phyloP scores from a whole-genome alignment of 768 basidiomycete species.

The Leccinum barrowsii region DNA sequence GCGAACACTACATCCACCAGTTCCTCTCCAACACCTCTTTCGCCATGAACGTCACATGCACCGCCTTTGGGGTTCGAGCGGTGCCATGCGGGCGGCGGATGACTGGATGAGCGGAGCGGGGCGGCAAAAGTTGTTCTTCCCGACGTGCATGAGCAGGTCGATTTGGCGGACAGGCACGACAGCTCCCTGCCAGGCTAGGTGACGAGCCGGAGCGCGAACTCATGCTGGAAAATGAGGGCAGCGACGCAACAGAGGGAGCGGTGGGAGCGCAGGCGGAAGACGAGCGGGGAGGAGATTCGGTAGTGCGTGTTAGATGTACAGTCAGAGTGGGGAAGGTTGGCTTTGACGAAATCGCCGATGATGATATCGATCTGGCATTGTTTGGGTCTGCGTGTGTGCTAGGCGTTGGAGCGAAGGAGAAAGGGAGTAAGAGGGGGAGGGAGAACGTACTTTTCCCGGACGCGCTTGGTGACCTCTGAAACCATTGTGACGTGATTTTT shows the following conservation, averaged over 20 bases:
- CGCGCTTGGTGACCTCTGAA: too few species aligned
- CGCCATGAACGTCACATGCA: constrained; percentile 66
- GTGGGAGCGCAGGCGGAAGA: constrained; percentile 87
- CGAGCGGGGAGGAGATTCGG: constrained; percentile 96
- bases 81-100: constrained; percentile 78
- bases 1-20: constrained; percentile 87
- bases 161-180: constrained; percentile 95
- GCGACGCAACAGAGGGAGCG: constrained; percentile 88
- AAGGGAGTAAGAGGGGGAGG: too few species aligned
- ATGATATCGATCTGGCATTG: constrained; percentile 93
- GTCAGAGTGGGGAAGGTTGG: constrained; percentile 94
- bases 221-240: constrained; percentile 99
- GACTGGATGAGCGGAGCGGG: constrained; percentile 97
- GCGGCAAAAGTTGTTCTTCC: constrained; percentile 87
- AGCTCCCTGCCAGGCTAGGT: constrained; percentile 79
- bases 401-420: background rate
- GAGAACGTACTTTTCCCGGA: too few species aligned
- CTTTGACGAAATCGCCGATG: constrained; percentile 97
- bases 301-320: constrained; percentile 99
- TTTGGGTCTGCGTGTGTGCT: constrained; percentile 62
- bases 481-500: too few species aligned
- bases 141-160: constrained; percentile 93
- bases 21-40: constrained; percentile 96
- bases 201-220: constrained; percentile 91
- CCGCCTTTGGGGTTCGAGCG: too few species aligned